Conservation (phyloP, 1,139 yeast genomes). For the Kodamaea sp. region DNA sequence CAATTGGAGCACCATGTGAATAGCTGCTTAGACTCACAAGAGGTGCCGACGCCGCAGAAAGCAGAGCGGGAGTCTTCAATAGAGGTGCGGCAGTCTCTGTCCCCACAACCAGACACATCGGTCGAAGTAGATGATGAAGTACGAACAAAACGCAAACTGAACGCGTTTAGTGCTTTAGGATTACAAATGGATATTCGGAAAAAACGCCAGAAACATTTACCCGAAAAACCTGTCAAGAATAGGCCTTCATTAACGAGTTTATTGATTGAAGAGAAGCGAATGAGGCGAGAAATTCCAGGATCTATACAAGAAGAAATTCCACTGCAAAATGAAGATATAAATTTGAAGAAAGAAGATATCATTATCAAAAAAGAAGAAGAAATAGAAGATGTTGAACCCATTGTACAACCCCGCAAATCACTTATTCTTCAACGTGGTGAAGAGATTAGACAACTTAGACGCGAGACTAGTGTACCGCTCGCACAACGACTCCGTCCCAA, state of each 20-base stretch:
- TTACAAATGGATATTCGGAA: constrained; percentile 25
- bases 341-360: constrained; percentile 1
- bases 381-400: background rate
- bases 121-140: background rate
- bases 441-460: constrained; percentile 29
- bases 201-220: constrained; percentile 13
- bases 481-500: constrained; percentile 85
- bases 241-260: constrained; percentile 30
- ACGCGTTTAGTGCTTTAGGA: constrained; percentile 31
- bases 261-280: constrained; percentile 31
- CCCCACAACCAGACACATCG: background rate
- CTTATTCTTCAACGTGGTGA: constrained; percentile 7
- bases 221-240: constrained; percentile 18
- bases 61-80: background rate
- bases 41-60: constrained; percentile 5
- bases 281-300: too few species aligned
- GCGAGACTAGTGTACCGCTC: constrained; percentile 60
- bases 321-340: background rate
- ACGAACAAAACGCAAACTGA: constrained; percentile 6
- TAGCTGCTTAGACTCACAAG: constrained; percentile 30
- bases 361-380: background rate
- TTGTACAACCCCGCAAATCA: constrained; percentile 2
- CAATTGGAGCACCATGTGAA: constrained; percentile 43
- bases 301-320: constrained; percentile 11
- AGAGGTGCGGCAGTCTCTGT: constrained; percentile 4